Evolutionary conservation across 352 stramenopile genomes (phyloP), one percentile per base, ranked within the genome.

Genomic region (Blastocystis hominis): DNA sequence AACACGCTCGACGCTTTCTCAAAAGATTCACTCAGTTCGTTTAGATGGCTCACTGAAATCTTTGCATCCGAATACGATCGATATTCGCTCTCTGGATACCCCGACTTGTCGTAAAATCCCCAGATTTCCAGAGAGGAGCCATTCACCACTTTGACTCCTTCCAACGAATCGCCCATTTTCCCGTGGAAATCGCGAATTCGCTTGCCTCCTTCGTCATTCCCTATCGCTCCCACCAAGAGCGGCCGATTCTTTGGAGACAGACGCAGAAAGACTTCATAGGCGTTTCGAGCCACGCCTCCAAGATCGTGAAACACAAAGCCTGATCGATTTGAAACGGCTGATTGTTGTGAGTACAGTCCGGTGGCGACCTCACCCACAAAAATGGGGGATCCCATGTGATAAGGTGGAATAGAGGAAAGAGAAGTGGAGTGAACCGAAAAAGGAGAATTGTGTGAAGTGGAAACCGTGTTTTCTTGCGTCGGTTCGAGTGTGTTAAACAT

Each of bases 311-410:
- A 68, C 9, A 84, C 44, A 10, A 47, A 13, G 17, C 30, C 17
- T 24, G 72, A 44, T 20, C 72, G 44, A 53, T 20, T 40, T 4
- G 50, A 7, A 24, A 84, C 30, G 17, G 54, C 24, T 0, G 47
- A 66, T 34, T 61, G 47, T 15, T 84, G 72, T 6, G 50, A 15
- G 17, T 66, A 84, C 10, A 36, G 36, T 20, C 72, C 72, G 10
- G 30, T 61, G 20, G 53, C 50, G 4, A 84, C 50, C 47, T 84
- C 72, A 17, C 72, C 72, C 7, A 84, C 68, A 53, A 84, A 84
- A 64, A 84, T 46, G 30, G 72, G 72, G 36, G 72, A 84, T 84
- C 72, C 72, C 55, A 40, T 66, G 34, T 46, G 6, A 44, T 84
- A 84, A 34, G 72, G 20, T 6, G 66, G 44, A 69, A 15, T 38